A percentile compares a stretch with the other conserved stretches of the same genome.
These are phyloP conservation scores for Ambrosia trifida DNA, from an alignment of 129 eudicot genomes.

Conservation along the genomic window DNA sequence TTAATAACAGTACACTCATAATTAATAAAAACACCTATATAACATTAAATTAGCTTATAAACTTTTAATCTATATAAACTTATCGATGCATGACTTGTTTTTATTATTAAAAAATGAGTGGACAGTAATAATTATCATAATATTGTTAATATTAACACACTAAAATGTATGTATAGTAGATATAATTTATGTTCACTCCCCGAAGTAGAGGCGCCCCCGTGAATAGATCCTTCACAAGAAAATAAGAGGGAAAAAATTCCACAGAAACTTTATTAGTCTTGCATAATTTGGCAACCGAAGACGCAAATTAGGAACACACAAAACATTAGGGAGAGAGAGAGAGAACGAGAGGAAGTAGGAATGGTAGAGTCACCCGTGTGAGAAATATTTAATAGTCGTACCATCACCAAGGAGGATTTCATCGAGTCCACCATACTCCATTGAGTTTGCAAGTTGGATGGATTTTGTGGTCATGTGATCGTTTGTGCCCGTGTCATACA, in stretches of 20 bases:
- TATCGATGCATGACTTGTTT: too few species aligned
- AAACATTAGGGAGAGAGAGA: neutral
- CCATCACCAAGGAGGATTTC: slow-evolving; percentile 18
- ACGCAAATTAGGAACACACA: neutral
- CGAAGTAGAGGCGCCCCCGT: slow-evolving; percentile 6
- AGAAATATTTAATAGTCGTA: neutral
- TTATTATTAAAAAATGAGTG: too few species aligned
- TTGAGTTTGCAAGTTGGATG: neutral
- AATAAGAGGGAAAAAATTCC: neutral
- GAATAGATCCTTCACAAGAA: slow-evolving; percentile 23
- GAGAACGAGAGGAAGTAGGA: neutral
- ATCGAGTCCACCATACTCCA: slow-evolving; percentile 11
- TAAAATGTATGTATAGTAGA: neutral
- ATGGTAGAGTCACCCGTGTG: slow-evolving; percentile 4
- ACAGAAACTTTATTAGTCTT: too few species aligned
- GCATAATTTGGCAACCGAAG: too few species aligned
- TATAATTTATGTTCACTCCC: slow-evolving; percentile 6
- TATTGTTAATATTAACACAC: too few species aligned
- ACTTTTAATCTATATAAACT: too few species aligned
- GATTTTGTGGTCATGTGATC: too few species aligned
- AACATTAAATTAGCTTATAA: too few species aligned
- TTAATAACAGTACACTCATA: too few species aligned
- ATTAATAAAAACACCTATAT: too few species aligned
- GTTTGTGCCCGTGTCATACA: too few species aligned
- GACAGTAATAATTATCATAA: too few species aligned